Conservation (phyloP, 495 filamentous ascomycete species). For the Emericellopsis terricola region DNA sequence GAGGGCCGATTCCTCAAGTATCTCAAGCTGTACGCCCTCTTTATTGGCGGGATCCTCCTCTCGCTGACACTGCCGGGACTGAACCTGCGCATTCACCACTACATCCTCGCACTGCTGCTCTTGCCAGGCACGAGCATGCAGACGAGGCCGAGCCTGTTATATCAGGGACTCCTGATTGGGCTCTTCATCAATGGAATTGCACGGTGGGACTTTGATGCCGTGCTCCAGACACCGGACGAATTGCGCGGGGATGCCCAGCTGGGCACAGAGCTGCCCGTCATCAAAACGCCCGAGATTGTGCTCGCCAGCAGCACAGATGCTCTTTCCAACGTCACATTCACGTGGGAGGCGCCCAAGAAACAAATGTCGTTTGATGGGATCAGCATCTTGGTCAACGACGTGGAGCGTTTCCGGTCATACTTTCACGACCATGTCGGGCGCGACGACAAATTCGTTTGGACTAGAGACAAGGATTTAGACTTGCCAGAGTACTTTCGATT, state of each 20-base stretch:
- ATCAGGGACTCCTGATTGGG: constrained; percentile 76
- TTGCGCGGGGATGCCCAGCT: constrained; percentile 54
- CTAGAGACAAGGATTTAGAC: constrained; percentile 16
- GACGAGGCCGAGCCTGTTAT: constrained; percentile 59
- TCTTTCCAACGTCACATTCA: constrained; percentile 30
- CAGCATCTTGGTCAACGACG: constrained; percentile 84
- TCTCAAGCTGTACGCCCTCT: constrained; percentile 49
- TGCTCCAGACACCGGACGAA: constrained; percentile 66
- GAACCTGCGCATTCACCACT: constrained; percentile 86
- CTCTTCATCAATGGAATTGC: constrained; percentile 86
- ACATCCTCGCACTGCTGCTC: constrained; percentile 68
- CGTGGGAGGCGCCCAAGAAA: constrained; percentile 29
- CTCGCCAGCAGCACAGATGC: constrained; percentile 13
- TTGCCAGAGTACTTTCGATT: constrained; percentile 70
- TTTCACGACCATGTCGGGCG: constrained; percentile 22
- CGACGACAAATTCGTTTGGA: constrained; percentile 25
- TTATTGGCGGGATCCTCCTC: constrained; percentile 39
- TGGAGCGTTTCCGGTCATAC: constrained; percentile 61
- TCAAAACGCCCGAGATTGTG: constrained; percentile 30
- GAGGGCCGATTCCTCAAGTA: constrained; percentile 52
- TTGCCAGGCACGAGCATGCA: constrained; percentile 73
- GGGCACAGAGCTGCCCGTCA: constrained; percentile 46
- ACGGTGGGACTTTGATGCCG: constrained; percentile 79
- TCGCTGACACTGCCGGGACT: constrained; percentile 60
- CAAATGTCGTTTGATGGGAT: constrained; percentile 60